These are phyloP conservation scores for Pyrrhoderma noxium DNA, from an alignment of 1,284 basidiomycete species.

Conservation along the genomic window DNA sequence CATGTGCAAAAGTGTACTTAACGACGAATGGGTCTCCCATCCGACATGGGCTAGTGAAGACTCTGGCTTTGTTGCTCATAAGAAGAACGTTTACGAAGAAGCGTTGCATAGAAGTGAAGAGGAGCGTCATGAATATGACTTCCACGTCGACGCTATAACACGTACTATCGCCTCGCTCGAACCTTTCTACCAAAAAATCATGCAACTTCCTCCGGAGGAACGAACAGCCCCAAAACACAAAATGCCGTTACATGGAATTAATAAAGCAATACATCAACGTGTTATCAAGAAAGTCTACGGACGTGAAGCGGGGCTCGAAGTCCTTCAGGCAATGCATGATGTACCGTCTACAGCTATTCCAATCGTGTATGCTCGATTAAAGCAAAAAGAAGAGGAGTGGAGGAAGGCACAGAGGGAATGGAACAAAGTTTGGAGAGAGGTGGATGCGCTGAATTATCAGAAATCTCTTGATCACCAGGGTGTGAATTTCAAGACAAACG, in stretches of 20 bases:
- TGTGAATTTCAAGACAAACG: conserved; percentile 83
- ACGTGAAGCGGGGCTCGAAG: conserved; percentile 78
- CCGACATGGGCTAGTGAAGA: conserved; percentile 95
- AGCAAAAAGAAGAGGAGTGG: conserved; percentile 98
- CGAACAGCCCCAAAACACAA: conserved; percentile 83
- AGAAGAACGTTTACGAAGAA: conserved; percentile 96
- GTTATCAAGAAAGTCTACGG: conserved; percentile 98
- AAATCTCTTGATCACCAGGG: conserved; percentile 93
- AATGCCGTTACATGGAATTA: conserved; percentile 82
- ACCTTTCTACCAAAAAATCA: conserved; percentile 86
- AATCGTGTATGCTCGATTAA: conserved; percentile 85
- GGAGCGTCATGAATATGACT: conserved; percentile 98
- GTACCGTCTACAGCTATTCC: conserved; percentile 90
- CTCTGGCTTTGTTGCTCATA: conserved; percentile 82
- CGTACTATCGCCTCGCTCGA: conserved; percentile 91
- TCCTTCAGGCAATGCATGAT: conserved; percentile 89
- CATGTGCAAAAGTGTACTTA: conserved; percentile 94
- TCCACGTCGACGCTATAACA: conserved; percentile 96
- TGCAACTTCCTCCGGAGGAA: conserved; percentile 76
- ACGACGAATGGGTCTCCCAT: conserved; percentile 96
- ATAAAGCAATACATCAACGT: conserved; percentile 89
- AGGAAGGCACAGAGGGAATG: conserved; percentile 98
- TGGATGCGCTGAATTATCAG: conserved; percentile 89
- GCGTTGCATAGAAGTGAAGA: conserved; percentile 97
- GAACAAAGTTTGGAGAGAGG: conserved; percentile 99